These are phyloP conservation scores for Crithidia brevicula DNA, from an alignment of 208 protist species.

Conservation along the genomic window DNA sequence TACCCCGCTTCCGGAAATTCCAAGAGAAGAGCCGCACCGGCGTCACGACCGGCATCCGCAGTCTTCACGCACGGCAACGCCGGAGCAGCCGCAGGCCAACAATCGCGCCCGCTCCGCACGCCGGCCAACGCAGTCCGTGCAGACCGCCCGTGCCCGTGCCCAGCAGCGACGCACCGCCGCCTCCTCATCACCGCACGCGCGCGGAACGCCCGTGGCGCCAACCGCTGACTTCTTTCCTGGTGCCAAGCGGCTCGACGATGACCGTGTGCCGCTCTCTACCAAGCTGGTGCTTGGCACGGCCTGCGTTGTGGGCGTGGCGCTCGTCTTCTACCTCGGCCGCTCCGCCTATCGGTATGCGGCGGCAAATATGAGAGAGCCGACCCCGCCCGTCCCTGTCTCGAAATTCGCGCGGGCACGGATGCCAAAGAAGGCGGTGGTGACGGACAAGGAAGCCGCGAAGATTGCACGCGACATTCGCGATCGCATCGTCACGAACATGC, in stretches of 20 bases:
- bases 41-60: neutral
- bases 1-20: conserved; percentile 24
- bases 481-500: conserved; percentile 19
- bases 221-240: conserved; percentile 34
- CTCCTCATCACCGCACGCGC: conserved; percentile 23
- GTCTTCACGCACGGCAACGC: conserved; percentile 9
- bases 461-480: conserved; percentile 18
- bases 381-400: conserved; percentile 1
- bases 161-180: conserved; percentile 26
- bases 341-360: conserved; percentile 22
- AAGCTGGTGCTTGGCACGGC: conserved; percentile 30
- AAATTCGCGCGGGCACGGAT: conserved; percentile 5
- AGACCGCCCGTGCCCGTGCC: conserved; percentile 35
- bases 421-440: conserved; percentile 16
- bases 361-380: conserved; percentile 7
- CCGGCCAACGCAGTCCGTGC: conserved; percentile 39
- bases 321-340: conserved; percentile 18
- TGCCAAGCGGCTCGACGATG: conserved; percentile 35
- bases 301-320: conserved; percentile 16
- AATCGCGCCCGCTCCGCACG: conserved; percentile 19
- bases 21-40: conserved; percentile 5
- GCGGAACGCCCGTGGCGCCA: conserved; percentile 5
- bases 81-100: conserved; percentile 1
- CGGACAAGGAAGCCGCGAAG: conserved; percentile 12
- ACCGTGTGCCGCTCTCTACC: conserved; percentile 27